Evolutionary conservation across 176 grass and related monocot genomes (phyloP).

Genomic region (Leersia perrieri): DNA sequence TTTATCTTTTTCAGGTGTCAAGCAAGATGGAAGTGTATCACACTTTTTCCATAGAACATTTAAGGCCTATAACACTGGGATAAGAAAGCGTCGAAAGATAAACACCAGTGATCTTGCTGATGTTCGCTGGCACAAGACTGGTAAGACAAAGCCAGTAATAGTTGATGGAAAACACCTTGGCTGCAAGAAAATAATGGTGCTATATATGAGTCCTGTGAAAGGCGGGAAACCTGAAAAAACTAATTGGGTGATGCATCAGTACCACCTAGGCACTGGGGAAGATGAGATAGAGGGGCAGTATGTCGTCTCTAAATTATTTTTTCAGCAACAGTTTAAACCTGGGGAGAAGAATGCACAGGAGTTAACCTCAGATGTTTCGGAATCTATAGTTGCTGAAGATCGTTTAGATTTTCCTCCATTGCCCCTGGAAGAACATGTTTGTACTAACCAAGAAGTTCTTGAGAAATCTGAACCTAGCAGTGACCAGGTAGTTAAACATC

Average conservation of each 20-base stretch:
- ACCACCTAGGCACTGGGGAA: slow-evolving; percentile 83
- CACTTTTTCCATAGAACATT: slow-evolving; percentile 96
- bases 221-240: slow-evolving; percentile 81
- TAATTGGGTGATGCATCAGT: slow-evolving; percentile 99
- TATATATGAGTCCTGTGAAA: slow-evolving; percentile 72
- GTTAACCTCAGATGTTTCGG: slow-evolving; percentile 21
- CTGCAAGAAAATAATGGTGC: slow-evolving; percentile 96
- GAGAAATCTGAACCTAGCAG: slow-evolving; percentile 27
- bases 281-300: slow-evolving; percentile 87
- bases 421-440: slow-evolving; percentile 38
- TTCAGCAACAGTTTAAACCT: slow-evolving; percentile 74
- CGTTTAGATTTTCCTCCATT: slow-evolving; percentile 17
- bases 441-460: slow-evolving; percentile 38
- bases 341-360: slow-evolving; percentile 60
- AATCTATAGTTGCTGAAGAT: slow-evolving; percentile 43
- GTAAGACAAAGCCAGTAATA: slow-evolving; percentile 84
- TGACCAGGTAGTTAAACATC: slow-evolving; percentile 45
- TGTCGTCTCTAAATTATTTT: slow-evolving; percentile 91
- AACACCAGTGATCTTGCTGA: slow-evolving; percentile 54
- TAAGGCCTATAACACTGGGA: slow-evolving; percentile 95
- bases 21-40: slow-evolving; percentile 83
- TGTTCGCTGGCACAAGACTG: slow-evolving; percentile 98
- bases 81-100: slow-evolving; percentile 91
- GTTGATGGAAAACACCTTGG: slow-evolving; percentile 71
- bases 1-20: slow-evolving; percentile 62